Conservation (phyloP, 345 rosid genomes). For the Salix udensis region DNA sequence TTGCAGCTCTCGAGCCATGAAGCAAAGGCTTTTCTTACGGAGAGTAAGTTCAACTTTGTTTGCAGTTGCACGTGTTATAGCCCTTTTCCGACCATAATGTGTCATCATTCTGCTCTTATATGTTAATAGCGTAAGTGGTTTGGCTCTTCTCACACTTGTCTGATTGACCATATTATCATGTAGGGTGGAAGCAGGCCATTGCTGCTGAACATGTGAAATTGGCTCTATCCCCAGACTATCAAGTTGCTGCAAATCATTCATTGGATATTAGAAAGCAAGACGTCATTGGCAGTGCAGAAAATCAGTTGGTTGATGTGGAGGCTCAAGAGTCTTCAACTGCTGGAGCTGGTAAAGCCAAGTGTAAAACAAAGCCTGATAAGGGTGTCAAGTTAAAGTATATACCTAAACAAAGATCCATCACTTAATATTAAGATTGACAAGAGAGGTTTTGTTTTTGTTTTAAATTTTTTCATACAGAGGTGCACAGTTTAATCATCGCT, state of each 20-base stretch:
- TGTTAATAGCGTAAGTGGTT: background rate
- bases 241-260: constrained; percentile 16
- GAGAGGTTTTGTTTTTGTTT: constrained; percentile 7
- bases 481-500: constrained; percentile 40
- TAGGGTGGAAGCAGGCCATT: constrained; percentile 91
- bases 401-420: constrained; percentile 55
- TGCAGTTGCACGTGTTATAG: background rate
- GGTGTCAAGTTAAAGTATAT: constrained; percentile 71
- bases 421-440: constrained; percentile 13
- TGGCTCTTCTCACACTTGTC: background rate
- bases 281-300: constrained; percentile 23
- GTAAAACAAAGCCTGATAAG: constrained; percentile 52
- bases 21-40: constrained; percentile 72
- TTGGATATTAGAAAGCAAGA: constrained; percentile 23
- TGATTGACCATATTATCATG: background rate
- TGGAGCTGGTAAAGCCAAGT: constrained; percentile 36
- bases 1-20: constrained; percentile 46
- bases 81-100: background rate
- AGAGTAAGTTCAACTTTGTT: constrained; percentile 47
- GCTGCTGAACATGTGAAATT: constrained; percentile 62
- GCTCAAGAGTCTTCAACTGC: constrained; percentile 15
- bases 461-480: constrained; percentile 14
- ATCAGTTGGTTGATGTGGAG: constrained; percentile 5
- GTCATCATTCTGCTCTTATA: background rate
- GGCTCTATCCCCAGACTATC: constrained; percentile 41